Conservation (phyloP, 2,329 filamentous ascomycete genomes). For the Ophiostoma sp. region DNA sequence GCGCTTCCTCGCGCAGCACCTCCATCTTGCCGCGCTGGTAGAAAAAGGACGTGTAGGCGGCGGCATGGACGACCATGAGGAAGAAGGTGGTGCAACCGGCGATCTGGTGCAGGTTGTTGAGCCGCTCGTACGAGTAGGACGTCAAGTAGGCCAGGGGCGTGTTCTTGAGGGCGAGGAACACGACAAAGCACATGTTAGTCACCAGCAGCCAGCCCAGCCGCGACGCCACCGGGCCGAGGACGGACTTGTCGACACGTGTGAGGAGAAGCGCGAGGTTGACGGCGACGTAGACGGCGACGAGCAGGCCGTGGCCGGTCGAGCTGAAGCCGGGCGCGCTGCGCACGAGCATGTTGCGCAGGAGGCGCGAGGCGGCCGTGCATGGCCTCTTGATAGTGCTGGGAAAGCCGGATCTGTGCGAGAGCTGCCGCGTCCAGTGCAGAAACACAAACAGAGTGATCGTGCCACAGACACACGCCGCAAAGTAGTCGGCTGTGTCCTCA, state of each 20-base stretch:
- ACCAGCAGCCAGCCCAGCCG: not conserved
- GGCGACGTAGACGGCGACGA: conserved; percentile 32
- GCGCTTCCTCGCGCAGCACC: conserved; percentile 36
- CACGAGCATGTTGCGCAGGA: conserved; percentile 31
- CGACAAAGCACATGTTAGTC: not conserved
- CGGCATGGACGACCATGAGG: conserved; percentile 44
- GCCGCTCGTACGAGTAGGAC: conserved; percentile 52
- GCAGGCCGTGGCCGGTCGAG: conserved; percentile 34
- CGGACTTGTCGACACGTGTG: conserved; percentile 30
- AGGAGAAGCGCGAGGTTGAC: conserved; percentile 33
- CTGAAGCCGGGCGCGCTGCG: conserved; percentile 33
- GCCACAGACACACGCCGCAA: not conserved
- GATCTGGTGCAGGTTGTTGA: conserved; percentile 53
- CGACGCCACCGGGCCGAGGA: not conserved
- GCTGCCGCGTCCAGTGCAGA: conserved; percentile 8
- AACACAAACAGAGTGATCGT: not conserved
- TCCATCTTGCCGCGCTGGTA: conserved; percentile 29
- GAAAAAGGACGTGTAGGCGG: conserved; percentile 42
- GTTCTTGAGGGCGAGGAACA: conserved; percentile 12
- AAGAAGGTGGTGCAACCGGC: conserved; percentile 47
- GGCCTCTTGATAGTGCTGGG: not conserved
- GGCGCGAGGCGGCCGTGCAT: not conserved
- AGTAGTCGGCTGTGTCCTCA: not conserved
- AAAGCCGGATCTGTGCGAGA: not conserved
- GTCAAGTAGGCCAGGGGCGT: conserved; percentile 52